A percentile compares a stretch with the other conserved stretches of the same genome.
Conservation (phyloP, 805 yeast genomes). For the Torulaspora quercuum region DNA sequence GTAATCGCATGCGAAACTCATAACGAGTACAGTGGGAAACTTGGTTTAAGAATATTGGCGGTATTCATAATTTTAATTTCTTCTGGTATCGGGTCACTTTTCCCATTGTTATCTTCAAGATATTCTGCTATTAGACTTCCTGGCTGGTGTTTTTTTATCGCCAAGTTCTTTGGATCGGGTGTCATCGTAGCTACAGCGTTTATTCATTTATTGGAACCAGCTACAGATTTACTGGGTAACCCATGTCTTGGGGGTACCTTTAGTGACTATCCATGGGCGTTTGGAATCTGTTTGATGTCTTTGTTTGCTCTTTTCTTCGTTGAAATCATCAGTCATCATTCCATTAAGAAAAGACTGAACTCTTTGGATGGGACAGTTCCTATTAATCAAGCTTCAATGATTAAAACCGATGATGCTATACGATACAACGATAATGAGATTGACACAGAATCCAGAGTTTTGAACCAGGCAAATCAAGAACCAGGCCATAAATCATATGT, state of each 20-base stretch:
- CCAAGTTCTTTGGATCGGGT: constrained; percentile 79
- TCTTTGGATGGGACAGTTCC: background rate
- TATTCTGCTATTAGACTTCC: constrained; percentile 60
- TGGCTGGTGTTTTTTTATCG: constrained; percentile 57
- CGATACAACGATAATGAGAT: background rate
- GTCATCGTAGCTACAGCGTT: constrained; percentile 81
- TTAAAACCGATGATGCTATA: background rate
- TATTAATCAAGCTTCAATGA: background rate
- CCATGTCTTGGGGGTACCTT: constrained; percentile 63
- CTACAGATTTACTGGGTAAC: constrained; percentile 52
- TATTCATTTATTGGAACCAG: constrained; percentile 70
- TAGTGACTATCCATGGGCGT: constrained; percentile 53
- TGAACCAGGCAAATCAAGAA: background rate
- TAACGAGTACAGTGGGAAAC: constrained; percentile 45
- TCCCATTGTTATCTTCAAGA: constrained; percentile 60
- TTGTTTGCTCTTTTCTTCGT: constrained; percentile 45
- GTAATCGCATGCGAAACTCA: constrained; percentile 36
- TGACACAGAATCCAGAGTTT: background rate
- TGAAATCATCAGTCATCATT: constrained; percentile 48
- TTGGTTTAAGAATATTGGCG: constrained; percentile 50
- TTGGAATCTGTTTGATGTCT: constrained; percentile 50
- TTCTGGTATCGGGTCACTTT: constrained; percentile 55
- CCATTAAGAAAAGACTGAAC: constrained; percentile 36
- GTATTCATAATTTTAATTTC: constrained; percentile 59
- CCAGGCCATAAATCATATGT: background rate